phyloP scores from a whole-genome alignment of 2,329 filamentous ascomycete species.

The Aureobasidium sp. region DNA sequence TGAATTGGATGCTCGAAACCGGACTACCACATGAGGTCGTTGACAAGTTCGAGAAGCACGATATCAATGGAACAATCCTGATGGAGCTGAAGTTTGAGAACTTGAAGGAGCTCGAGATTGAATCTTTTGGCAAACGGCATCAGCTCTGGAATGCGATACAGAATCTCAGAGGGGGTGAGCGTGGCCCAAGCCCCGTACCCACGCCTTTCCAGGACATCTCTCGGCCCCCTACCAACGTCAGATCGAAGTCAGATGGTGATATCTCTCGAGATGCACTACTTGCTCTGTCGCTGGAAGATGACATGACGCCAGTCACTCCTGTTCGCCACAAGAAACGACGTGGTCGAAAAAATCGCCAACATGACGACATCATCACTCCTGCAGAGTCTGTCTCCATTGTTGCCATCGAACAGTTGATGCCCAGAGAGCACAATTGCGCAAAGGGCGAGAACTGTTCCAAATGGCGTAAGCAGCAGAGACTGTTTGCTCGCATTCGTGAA shows the following conservation, averaged over 20 bases:
- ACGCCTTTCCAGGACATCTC: conserved; percentile 44
- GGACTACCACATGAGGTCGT: conserved; percentile 72
- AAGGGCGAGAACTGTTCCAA: conserved; percentile 83
- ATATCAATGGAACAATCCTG: conserved; percentile 82
- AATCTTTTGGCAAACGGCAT: conserved; percentile 73
- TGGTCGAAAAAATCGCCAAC: conserved; percentile 32
- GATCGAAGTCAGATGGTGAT: conserved; percentile 20
- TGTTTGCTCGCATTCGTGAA: conserved; percentile 66
- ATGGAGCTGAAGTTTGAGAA: conserved; percentile 90
- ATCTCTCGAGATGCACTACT: conserved; percentile 17
- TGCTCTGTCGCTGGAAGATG: conserved; percentile 20
- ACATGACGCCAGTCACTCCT: conserved; percentile 29
- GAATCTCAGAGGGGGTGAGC: conserved; percentile 49
- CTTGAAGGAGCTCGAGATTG: conserved; percentile 71
- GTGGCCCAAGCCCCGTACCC: conserved; percentile 35
- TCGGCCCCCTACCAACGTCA: conserved; percentile 36
- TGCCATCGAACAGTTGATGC: conserved; percentile 81
- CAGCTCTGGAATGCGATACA: conserved; percentile 76
- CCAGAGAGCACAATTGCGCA: conserved; percentile 74
- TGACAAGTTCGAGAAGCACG: conserved; percentile 81
- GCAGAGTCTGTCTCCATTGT: conserved; percentile 85
- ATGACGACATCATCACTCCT: conserved; percentile 65
- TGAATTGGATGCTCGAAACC: conserved; percentile 77
- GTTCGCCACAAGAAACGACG: conserved; percentile 32
- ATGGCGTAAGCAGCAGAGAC: conserved; percentile 71